phyloP scores from a whole-genome alignment of 345 rosid species.

The Hypericum perforatum region DNA sequence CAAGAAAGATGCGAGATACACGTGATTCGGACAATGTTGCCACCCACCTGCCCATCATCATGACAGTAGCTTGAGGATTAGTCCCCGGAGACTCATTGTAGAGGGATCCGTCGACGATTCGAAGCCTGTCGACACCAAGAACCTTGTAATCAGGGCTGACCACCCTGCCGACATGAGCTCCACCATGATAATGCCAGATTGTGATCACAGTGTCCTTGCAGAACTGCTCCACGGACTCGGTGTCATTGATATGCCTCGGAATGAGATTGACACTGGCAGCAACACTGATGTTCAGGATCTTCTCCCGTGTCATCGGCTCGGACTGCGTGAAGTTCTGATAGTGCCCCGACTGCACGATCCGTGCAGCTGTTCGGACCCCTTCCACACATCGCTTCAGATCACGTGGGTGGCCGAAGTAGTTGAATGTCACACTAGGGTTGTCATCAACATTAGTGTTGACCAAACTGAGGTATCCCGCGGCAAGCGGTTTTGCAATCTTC shows the following conservation, averaged over 20 bases:
- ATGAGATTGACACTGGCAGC: slow-evolving; percentile 14
- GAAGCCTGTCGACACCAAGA: too few species aligned
- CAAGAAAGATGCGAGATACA: too few species aligned
- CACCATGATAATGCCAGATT: too few species aligned
- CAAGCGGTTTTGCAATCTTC: slow-evolving; percentile 18
- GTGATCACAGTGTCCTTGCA: slow-evolving; percentile 13
- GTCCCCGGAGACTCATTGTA: too few species aligned
- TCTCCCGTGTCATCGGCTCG: background rate
- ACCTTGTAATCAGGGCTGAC: too few species aligned
- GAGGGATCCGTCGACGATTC: too few species aligned
- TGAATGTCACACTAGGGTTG: slow-evolving; percentile 24
- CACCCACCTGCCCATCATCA: too few species aligned
- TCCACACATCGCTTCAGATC: slow-evolving; percentile 17
- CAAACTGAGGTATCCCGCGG: slow-evolving; percentile 20
- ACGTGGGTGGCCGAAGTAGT: slow-evolving; percentile 16
- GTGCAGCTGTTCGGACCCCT: slow-evolving; percentile 14
- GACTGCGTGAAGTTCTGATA: slow-evolving; percentile 14
- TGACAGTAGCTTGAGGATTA: too few species aligned
- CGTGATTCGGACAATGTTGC: too few species aligned
- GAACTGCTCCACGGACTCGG: slow-evolving; percentile 12
- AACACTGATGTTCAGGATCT: slow-evolving; percentile 19
- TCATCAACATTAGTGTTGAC: slow-evolving; percentile 8
- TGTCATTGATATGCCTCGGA: slow-evolving; percentile 13
- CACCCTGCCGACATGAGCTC: too few species aligned
- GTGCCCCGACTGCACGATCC: slow-evolving; percentile 12